Evolutionary conservation across 1,284 basidiomycete species (phyloP).

Genomic region (Inonotus hispidus): DNA sequence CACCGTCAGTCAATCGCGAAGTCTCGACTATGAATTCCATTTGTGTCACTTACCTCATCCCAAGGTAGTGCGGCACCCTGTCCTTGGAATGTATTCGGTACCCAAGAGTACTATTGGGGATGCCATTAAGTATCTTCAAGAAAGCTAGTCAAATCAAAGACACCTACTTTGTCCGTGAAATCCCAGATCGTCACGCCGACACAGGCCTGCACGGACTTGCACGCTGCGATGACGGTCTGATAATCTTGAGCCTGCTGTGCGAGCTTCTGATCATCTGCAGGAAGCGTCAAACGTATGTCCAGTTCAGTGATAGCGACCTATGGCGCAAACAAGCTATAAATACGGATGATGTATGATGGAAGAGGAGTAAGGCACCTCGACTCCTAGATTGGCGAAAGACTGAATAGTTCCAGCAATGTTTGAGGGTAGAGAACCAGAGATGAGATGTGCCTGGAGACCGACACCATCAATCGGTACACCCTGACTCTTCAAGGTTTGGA

Average conservation of each 20-base stretch:
- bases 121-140: neutral
- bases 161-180: slow-evolving; percentile 37
- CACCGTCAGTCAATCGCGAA: neutral
- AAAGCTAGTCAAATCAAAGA: neutral
- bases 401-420: slow-evolving; percentile 38
- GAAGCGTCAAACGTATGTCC: slow-evolving; percentile 47
- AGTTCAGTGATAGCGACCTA: slow-evolving; percentile 45
- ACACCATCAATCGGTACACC: slow-evolving; percentile 46
- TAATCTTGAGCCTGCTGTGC: slow-evolving; percentile 46
- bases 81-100: slow-evolving; percentile 21
- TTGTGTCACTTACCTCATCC: slow-evolving; percentile 17
- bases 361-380: slow-evolving; percentile 33
- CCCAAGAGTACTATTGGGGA: slow-evolving; percentile 22
- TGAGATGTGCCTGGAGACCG: slow-evolving; percentile 45
- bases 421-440: slow-evolving; percentile 40
- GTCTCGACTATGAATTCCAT: neutral
- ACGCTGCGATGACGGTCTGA: slow-evolving; percentile 39
- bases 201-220: slow-evolving; percentile 37
- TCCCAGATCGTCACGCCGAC: slow-evolving; percentile 48
- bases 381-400: slow-evolving; percentile 41
- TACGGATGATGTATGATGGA: slow-evolving; percentile 13
- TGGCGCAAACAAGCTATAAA: neutral
- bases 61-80: slow-evolving; percentile 23
- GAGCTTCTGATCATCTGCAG: slow-evolving; percentile 31
- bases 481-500: slow-evolving; percentile 35